These are phyloP conservation scores for Quercus dentata DNA, from an alignment of 306 rosid genomes.

Conservation along the genomic window DNA sequence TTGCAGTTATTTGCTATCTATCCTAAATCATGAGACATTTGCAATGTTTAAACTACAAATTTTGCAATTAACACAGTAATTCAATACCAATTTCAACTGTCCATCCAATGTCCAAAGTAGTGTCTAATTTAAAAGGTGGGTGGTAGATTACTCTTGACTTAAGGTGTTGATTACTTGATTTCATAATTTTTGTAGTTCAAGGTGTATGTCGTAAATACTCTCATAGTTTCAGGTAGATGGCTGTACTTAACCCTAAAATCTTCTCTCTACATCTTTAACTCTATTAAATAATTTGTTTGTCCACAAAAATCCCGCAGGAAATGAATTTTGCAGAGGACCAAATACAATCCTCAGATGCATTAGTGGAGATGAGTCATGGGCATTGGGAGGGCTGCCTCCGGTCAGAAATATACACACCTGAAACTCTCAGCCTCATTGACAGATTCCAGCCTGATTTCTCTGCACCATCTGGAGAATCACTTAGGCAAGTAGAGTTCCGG, in stretches of 20 bases:
- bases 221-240: no score
- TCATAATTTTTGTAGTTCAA: no score
- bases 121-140: no score
- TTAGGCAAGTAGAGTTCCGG: constrained; percentile 89
- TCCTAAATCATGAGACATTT: no score
- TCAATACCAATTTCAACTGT: no score
- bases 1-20: no score
- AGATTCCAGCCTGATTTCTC: constrained; percentile 86
- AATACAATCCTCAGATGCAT: constrained; percentile 73
- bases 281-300: constrained; percentile 13
- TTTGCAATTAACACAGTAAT: no score
- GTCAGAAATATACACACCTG: constrained; percentile 83
- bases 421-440: constrained; percentile 64
- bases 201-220: no score
- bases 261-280: background rate
- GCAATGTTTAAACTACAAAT: no score
- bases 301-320: constrained; percentile 49
- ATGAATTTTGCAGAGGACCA: constrained; percentile 62
- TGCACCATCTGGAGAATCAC: constrained; percentile 92
- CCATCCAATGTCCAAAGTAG: no score
- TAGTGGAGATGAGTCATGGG: constrained; percentile 92
- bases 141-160: no score
- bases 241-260: constrained; percentile 3
- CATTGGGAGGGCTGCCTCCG: constrained; percentile 94
- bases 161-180: no score